These are phyloP conservation scores for Rosa lucieae DNA, from an alignment of 306 rosid genomes.

Conservation along the genomic window DNA sequence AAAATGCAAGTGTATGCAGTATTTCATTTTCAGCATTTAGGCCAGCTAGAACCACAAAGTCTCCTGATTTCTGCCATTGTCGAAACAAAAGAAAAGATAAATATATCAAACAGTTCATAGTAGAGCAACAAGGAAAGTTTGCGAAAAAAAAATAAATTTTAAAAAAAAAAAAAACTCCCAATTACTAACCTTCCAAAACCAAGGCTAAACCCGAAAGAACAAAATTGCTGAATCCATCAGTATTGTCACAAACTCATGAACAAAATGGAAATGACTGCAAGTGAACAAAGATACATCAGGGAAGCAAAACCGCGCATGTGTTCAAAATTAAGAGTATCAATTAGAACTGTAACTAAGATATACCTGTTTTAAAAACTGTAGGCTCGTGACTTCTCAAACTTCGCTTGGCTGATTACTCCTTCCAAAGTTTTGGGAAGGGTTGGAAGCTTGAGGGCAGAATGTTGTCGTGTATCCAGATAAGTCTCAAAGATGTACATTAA, in stretches of 20 bases:
- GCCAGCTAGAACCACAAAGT: constrained; percentile 56
- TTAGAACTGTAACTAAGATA: not conserved
- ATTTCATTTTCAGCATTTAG: constrained; percentile 89
- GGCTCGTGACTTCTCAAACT: constrained; percentile 86
- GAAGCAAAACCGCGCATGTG: not conserved
- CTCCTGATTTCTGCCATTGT: constrained; percentile 74
- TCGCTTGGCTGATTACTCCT: constrained; percentile 93
- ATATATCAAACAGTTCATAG: not conserved
- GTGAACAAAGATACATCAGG: constrained; percentile 25
- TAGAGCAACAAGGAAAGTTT: not conserved
- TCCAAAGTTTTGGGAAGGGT: constrained; percentile 85
- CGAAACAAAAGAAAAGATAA: not conserved
- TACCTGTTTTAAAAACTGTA: constrained; percentile 97
- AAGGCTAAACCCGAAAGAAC: constrained; percentile 74
- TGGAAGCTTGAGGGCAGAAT: constrained; percentile 71
- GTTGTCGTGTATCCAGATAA: constrained; percentile 90
- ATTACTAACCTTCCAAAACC: constrained; percentile 94
- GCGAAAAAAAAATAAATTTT: not conserved
- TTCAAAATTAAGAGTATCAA: not conserved
- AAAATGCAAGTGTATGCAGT: constrained; percentile 80
- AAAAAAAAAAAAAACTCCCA: constrained; percentile 22
- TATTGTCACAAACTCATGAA: constrained; percentile 87
- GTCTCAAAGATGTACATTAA: constrained; percentile 83
- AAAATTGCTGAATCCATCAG: constrained; percentile 82
- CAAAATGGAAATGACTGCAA: constrained; percentile 83